Base-by-base conservation (phyloP, 2,329 filamentous ascomycete genomes). In the Xylaria sp. region DNA sequence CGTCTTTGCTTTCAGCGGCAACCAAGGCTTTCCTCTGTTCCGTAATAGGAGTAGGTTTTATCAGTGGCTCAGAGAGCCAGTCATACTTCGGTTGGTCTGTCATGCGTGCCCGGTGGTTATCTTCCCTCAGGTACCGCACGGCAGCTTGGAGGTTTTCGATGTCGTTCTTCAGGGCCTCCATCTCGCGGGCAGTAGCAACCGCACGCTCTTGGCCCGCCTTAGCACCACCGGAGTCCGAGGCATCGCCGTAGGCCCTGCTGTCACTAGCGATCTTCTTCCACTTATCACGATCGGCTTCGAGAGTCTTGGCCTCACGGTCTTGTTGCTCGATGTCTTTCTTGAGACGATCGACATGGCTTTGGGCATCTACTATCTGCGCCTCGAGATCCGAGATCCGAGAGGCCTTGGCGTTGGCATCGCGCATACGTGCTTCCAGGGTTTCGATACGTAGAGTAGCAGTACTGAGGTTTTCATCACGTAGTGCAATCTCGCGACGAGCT, bases 361-460 rank as follows among this genome's bases (percentile, higher is more conserved):
- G 84, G 30, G 86, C 83, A 19, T 84, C 81, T 57, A 85, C 84
- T 27, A 92, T 83, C 73, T 85, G 82, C 39, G 81, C 81, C 78
- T 93, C 91, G 12, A 93, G 84, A 62, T 89, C 88, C 21, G 84
- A 83, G 72, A 93, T 92, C 61, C 86, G 86, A 59, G 89, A 88
- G 14, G 92, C 89, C 80, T 95, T 94, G 77, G 92, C 89, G 71
- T 90, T 89, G 5, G 93, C 92, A 76, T 97, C 94, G 66, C 90
- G 89, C 90, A 96, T 94, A 65, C 93, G 87, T 7, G 93, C 92
- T 79, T 97, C 93, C 45, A 98, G 89, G 48, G 96, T 93, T 80
- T 98, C 95, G 73, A 98, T 97, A 79, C 96, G 94, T 73, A 98
- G 91, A n/a, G 91, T 88, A 27, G 93, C 87, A 67, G 97, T 95